Percentiles rank a stretch among this genome's conserved stretches.
These are phyloP conservation scores for Vitis vinifera DNA, from an alignment of 164 flowering plant species.

Conservation along the genomic window ASM3070453v1 NC_081819.1:12613001-12613500, in stretches of 20 bases:
- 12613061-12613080: slow-evolving; percentile 71
- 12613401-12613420: no score
- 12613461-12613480: no score
- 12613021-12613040: background rate
- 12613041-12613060: slow-evolving; percentile 51
- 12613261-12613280: no score
- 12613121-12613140: slow-evolving; percentile 66
- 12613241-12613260: no score
- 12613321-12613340: background rate
- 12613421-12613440: no score
- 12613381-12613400: no score
- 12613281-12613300: no score
- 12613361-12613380: background rate
- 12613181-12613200: background rate
- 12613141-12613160: background rate
- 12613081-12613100: slow-evolving; percentile 74
- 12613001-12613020: background rate
- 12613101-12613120: slow-evolving; percentile 45
- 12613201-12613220: background rate
- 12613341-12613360: background rate
- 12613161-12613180: background rate
- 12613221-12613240: background rate
- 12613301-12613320: background rate
- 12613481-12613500: no score
- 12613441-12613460: no score